Evolutionary conservation across 2,329 filamentous ascomycete species (phyloP).

Genomic region (Venturia oleaginea): DNA sequence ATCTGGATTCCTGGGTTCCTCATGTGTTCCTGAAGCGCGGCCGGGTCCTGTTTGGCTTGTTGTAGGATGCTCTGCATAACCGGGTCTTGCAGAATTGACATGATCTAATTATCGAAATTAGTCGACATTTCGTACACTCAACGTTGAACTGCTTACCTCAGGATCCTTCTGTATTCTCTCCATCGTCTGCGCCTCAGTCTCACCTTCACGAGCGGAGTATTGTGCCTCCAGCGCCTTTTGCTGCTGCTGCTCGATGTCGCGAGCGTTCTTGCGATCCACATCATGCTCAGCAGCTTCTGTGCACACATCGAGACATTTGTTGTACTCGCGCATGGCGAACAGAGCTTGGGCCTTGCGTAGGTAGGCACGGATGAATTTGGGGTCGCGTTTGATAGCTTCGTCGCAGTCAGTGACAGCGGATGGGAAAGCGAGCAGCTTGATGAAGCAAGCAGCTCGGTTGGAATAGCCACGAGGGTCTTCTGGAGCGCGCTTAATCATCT

Average conservation of each 20-base stretch:
- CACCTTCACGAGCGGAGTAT: slow-evolving; percentile 82
- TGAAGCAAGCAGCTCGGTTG: slow-evolving; percentile 92
- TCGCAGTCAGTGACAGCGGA: slow-evolving; percentile 90
- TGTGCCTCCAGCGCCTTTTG: slow-evolving; percentile 87
- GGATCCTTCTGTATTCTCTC: slow-evolving; percentile 85
- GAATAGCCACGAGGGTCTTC: slow-evolving; percentile 90
- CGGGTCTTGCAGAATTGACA: slow-evolving; percentile 85
- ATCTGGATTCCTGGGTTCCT: slow-evolving; percentile 74
- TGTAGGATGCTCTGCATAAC: slow-evolving; percentile 97
- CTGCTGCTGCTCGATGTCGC: slow-evolving; percentile 89
- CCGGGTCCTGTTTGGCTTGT: slow-evolving; percentile 88
- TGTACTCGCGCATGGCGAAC: slow-evolving; percentile 97
- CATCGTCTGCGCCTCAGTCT: slow-evolving; percentile 92
- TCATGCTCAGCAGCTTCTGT: slow-evolving; percentile 72
- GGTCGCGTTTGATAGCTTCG: slow-evolving; percentile 79
- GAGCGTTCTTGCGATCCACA: slow-evolving; percentile 66
- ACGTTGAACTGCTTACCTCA: slow-evolving; percentile 51
- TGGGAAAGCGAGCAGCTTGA: slow-evolving; percentile 94
- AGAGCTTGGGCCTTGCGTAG: slow-evolving; percentile 93
- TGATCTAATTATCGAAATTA: slow-evolving; percentile 51
- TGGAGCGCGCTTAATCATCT: slow-evolving; percentile 95
- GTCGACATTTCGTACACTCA: background rate
- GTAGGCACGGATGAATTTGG: slow-evolving; percentile 90
- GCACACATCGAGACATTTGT: slow-evolving; percentile 84
- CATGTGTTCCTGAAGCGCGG: slow-evolving; percentile 94